Evolutionary conservation across 2,329 filamentous ascomycete genomes (phyloP), one percentile per base, ranked within the genome.

Genomic region (Colletotrichum sp.): DNA sequence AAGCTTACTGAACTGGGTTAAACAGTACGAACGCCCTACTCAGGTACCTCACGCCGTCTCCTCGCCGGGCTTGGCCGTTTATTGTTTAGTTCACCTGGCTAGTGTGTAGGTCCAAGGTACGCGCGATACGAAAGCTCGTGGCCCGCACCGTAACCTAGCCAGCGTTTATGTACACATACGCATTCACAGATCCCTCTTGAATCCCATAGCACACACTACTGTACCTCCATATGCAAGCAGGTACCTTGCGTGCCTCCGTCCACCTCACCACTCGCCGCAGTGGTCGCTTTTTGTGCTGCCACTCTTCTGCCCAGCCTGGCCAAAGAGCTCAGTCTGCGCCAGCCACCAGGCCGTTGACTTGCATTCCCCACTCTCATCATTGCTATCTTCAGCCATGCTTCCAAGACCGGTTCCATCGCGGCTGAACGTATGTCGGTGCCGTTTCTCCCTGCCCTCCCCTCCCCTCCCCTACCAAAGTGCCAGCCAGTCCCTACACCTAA

Each of bases 171-270:
- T 48, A 69, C 48, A 57, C 65, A 67, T 52, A 34, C 64, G 15
- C 65, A 64, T 75, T 68, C 73, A 72, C 72, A 75, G 72, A 73
- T 73, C 57, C 70, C 64, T 68, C 70, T 48, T 64, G 64, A 48
- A 39, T 75, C 73, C 73, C 73, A 75, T 60, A 72, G 73, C 70
- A 72, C 73, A 30, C 63, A 63, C 73, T 72, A 75, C 73, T 72
- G 73, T 72, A 63, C 52, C 63, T 34, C 28, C 52, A 30, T 63
- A 75, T 73, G 69, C 73, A 75, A 72, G 63, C 43, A 48, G 71
- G 73, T 75, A 30, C 73, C 73, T 75, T 75, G 70, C 64, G 70
- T 61, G 24, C 55, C 57, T 68, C 15, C 67, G 30, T 72, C 30
- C 63, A 68, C 71, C 55, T 68, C 64, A 60, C 34, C 63, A 63